Base-by-base conservation (phyloP, 2,329 filamentous ascomycete genomes). In the Xylaria arbuscula region DNA sequence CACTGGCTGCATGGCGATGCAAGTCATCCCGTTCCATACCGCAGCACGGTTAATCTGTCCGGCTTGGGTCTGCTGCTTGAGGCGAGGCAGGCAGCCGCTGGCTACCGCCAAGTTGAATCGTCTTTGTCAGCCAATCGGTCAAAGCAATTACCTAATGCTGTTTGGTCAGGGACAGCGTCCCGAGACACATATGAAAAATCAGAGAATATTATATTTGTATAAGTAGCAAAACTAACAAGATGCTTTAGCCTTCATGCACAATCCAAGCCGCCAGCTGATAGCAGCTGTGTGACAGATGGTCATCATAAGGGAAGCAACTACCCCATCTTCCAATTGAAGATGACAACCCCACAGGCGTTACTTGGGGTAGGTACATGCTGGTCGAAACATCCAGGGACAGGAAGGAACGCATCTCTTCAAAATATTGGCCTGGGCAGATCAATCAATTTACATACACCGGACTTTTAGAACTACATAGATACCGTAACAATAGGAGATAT, bases 401-500 rank as follows among this genome's bases (percentile, higher is more conserved):
- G 28, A 2, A 28, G 28, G 28, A 28, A 28, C 28, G 28, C 2
- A 28, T 28, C 28, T 28, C 28, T 3, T 28, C 28, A 5, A 2
- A 28, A 53, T 34, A 15, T 17, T 15, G 24, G 34, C 15, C 24
- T 66, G 34, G 36, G 22, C 19, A 17, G 51, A 50, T 45, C 50
- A 53, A 57, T 65, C 8, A 9, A 19, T 10, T 6, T 47, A 56
- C 34, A 34, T 38, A n/a, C 11, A 64, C 62, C 42, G 17, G 22
- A 62, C 28, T n/a, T 5, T 36, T 9, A 34, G 5, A 36, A 71
- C 54, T 1, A 84, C 61, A 57, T 48, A 28, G 28, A 28, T 28
- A 28, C 28, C 5, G 28, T 28, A 2, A 17, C 17, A 42, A 19
- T 47, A 38, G 50, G 68, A 67, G 72, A 71, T 51, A 85, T 85